A percentile compares a stretch with the other conserved stretches of the same genome.
phyloP scores from a whole-genome alignment of 148 eudicot genomes.

The Vaccinium darrowii region DNA sequence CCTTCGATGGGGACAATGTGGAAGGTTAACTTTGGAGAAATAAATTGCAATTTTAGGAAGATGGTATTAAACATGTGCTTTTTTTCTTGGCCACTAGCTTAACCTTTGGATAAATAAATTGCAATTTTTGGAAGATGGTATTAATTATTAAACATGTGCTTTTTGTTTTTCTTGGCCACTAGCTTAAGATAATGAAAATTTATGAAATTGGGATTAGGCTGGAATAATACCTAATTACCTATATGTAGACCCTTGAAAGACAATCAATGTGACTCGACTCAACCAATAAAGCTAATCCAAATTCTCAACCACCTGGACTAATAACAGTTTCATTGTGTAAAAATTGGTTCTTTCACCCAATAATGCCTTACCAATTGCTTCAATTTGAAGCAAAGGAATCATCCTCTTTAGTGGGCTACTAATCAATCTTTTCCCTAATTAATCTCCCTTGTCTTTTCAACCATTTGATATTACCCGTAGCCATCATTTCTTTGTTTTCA shows the following conservation, averaged over 20 bases:
- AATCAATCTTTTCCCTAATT: background rate
- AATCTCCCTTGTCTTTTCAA: background rate
- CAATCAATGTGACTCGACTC: background rate
- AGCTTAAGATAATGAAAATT: background rate
- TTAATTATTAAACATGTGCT: background rate
- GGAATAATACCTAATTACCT: background rate
- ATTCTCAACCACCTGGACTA: background rate
- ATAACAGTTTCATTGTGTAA: background rate
- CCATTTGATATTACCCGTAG: background rate
- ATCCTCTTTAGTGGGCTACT: background rate
- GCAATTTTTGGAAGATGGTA: background rate
- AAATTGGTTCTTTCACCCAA: background rate
- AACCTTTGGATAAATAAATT: background rate
- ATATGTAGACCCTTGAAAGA: background rate
- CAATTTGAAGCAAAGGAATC: conserved; percentile 8
- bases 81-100: background rate
- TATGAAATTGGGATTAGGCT: background rate
- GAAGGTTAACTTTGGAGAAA: background rate
- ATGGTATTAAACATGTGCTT: background rate
- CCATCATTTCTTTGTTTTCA: background rate
- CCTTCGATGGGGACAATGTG: background rate
- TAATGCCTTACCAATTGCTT: background rate
- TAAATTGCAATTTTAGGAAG: background rate
- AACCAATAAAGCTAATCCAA: background rate
- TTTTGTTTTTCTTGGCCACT: background rate